These are phyloP conservation scores for Breviolum minutum DNA, from an alignment of 73 alveolate species.

Conservation along the genomic window DNA sequence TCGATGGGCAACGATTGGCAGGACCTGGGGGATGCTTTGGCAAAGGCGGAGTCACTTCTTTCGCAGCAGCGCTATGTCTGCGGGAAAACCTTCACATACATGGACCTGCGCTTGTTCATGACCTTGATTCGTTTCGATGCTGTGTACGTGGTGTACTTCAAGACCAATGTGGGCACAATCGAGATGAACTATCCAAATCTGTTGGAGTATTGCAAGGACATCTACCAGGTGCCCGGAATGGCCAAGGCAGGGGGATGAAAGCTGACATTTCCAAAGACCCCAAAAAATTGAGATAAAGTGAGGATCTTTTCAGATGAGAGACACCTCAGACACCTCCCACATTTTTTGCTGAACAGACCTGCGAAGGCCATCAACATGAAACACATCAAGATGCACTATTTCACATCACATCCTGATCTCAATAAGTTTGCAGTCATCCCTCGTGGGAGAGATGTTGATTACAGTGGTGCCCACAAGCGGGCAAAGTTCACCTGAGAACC, in stretches of 20 bases:
- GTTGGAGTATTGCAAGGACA: conserved; percentile 88
- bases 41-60: conserved; percentile 91
- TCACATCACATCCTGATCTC: conserved; percentile 95
- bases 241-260: neutral
- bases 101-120: conserved; percentile 89
- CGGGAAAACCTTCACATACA: neutral
- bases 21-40: conserved; percentile 93
- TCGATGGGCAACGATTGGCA: neutral
- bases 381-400: conserved; percentile 96
- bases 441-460: conserved; percentile 95
- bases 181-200: conserved; percentile 95
- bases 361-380: conserved; percentile 93
- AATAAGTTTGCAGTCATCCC: conserved; percentile 96
- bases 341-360: neutral
- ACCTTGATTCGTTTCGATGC: conserved; percentile 96
- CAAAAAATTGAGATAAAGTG: neutral
- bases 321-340: no score
- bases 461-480: conserved; percentile 91
- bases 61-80: conserved; percentile 73
- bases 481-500: conserved; percentile 20
- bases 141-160: conserved; percentile 96
- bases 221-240: conserved; percentile 41
- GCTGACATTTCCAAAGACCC: neutral
- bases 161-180: conserved; percentile 96
- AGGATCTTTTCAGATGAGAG: neutral